Conservation (phyloP, 768 basidiomycete genomes). For the Leccinellum rugosiceps region DNA sequence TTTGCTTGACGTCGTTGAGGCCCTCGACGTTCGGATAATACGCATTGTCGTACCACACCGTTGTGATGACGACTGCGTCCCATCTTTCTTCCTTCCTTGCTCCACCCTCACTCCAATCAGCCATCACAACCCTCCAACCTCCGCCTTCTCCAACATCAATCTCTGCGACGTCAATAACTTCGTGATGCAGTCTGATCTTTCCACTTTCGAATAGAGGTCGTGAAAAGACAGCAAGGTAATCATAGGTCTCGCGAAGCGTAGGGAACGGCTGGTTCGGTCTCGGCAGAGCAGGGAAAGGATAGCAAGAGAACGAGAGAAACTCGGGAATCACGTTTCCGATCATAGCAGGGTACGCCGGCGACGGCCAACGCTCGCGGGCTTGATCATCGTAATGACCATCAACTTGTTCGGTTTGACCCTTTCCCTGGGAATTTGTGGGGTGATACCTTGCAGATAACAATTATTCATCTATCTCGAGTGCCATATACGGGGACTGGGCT, state of each 20-base stretch:
- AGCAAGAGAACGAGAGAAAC: constrained; percentile 30
- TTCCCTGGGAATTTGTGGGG: neutral
- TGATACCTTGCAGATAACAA: constrained; percentile 11
- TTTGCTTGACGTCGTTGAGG: constrained; percentile 34
- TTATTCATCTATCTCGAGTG: neutral
- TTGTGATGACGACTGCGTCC: constrained; percentile 50
- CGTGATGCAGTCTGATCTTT: constrained; percentile 39
- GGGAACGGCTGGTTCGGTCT: constrained; percentile 29
- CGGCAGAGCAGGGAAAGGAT: constrained; percentile 27
- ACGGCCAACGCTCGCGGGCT: constrained; percentile 34
- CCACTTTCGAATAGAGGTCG: constrained; percentile 24
- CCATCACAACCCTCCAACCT: constrained; percentile 41
- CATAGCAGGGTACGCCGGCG: constrained; percentile 46
- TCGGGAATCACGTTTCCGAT: constrained; percentile 52
- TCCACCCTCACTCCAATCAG: constrained; percentile 33
- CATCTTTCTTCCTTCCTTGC: constrained; percentile 36
- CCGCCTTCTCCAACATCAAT: constrained; percentile 14
- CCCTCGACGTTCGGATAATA: constrained; percentile 45
- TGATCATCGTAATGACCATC: neutral
- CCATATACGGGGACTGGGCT: constrained; percentile 4
- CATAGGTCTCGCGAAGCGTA: constrained; percentile 26
- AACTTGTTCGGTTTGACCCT: neutral
- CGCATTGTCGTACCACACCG: constrained; percentile 44
- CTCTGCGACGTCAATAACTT: constrained; percentile 41
- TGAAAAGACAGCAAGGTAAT: constrained; percentile 27